A percentile compares a stretch with the other conserved stretches of the same genome.
Evolutionary conservation across 805 yeast genomes (phyloP).

Genomic region (Candida peoriensis): DNA sequence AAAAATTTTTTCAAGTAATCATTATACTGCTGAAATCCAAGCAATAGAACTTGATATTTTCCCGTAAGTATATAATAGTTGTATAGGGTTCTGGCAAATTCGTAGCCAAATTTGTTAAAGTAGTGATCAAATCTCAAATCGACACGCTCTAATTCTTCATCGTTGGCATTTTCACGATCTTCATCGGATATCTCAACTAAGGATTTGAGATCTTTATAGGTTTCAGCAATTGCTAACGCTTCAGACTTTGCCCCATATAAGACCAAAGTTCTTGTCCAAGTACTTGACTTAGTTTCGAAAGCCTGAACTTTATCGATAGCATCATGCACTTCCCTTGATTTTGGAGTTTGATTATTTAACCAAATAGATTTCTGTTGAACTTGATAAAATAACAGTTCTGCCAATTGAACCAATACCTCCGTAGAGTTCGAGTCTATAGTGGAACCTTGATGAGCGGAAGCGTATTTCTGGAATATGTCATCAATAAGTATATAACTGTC

Average conservation of each 20-base stretch:
- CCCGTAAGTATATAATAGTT: constrained; percentile 49
- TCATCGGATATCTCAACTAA: constrained; percentile 49
- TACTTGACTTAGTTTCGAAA: constrained; percentile 25
- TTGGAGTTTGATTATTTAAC: constrained; percentile 21
- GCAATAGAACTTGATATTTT: constrained; percentile 48
- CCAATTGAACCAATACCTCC: constrained; percentile 28
- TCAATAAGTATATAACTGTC: constrained; percentile 36
- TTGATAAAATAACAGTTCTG: constrained; percentile 37
- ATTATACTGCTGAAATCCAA: constrained; percentile 50
- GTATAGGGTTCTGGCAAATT: constrained; percentile 63
- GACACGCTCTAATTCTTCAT: constrained; percentile 16
- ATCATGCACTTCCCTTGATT: constrained; percentile 19
- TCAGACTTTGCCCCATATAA: constrained; percentile 43
- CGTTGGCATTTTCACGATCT: constrained; percentile 28
- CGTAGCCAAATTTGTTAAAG: constrained; percentile 58
- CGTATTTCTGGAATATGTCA: constrained; percentile 32
- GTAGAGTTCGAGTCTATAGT: constrained; percentile 11
- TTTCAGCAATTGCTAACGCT: constrained; percentile 60
- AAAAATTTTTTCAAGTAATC: constrained; percentile 49
- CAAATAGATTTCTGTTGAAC: constrained; percentile 31
- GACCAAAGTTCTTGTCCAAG: constrained; percentile 61
- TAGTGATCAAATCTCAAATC: constrained; percentile 38
- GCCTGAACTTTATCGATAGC: constrained; percentile 14
- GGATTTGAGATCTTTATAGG: constrained; percentile 59
- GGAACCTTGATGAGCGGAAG: constrained; percentile 7